Conservation (phyloP, 129 eudicot species). For the Erigeron canadensis region DNA sequence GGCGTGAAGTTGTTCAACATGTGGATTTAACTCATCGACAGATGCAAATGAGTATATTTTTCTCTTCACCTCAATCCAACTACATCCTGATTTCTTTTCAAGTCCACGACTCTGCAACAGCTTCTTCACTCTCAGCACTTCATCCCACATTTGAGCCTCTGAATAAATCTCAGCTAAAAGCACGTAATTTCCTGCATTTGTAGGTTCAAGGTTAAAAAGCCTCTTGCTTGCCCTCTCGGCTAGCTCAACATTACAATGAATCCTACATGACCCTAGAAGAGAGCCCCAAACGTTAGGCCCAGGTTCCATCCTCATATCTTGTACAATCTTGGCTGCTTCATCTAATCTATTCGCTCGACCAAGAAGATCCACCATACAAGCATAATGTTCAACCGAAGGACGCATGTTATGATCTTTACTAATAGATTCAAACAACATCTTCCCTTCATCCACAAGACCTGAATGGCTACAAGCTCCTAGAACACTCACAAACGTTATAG, state of each 20-base stretch:
- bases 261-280: conserved; percentile 90
- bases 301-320: conserved; percentile 77
- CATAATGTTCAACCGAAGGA: conserved; percentile 79
- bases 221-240: conserved; percentile 82
- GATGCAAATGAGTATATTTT: conserved; percentile 62
- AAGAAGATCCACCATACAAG: conserved; percentile 93
- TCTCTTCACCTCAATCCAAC: conserved; percentile 80
- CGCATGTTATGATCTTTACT: conserved; percentile 46
- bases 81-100: conserved; percentile 66
- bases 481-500: conserved; percentile 71
- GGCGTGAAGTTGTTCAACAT: conserved; percentile 69
- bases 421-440: conserved; percentile 65
- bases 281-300: conserved; percentile 93
- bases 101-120: conserved; percentile 57
- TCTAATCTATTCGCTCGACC: conserved; percentile 86
- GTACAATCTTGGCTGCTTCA: conserved; percentile 73
- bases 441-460: conserved; percentile 79
- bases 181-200: conserved; percentile 87
- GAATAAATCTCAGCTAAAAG: conserved; percentile 88
- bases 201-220: conserved; percentile 80
- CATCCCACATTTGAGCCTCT: conserved; percentile 68
- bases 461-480: conserved; percentile 93
- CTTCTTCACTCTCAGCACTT: conserved; percentile 65
- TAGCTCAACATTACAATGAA: conserved; percentile 76
- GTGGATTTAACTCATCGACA: conserved; percentile 78